Conservation (phyloP, 2,329 filamentous ascomycete genomes). For the Pyrenophora tritici-repentis region DNA sequence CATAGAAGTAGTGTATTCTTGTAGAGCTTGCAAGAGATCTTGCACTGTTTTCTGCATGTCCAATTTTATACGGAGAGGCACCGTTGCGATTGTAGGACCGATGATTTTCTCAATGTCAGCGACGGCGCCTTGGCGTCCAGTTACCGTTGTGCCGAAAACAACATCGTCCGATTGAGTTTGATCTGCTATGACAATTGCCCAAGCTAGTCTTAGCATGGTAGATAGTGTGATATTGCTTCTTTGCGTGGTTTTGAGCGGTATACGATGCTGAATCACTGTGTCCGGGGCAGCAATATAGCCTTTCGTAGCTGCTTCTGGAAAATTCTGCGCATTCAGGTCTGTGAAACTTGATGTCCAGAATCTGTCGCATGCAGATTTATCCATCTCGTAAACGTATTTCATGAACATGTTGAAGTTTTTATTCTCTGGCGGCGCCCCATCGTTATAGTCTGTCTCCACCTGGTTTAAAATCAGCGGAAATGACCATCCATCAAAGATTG, state of each 20-base stretch:
- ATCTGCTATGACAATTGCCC: slow-evolving; percentile 29
- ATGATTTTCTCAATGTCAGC: slow-evolving; percentile 46
- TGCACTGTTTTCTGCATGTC: slow-evolving; percentile 13
- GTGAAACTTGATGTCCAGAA: too few species aligned
- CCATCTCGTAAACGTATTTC: too few species aligned
- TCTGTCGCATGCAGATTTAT: too few species aligned
- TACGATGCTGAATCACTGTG: too few species aligned
- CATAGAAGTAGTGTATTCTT: slow-evolving; percentile 20
- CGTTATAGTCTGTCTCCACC: too few species aligned
- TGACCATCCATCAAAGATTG: slow-evolving; percentile 29
- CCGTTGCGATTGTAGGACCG: slow-evolving; percentile 50
- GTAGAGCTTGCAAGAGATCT: slow-evolving; percentile 15
- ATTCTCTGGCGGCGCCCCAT: too few species aligned
- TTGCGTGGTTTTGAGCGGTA: too few species aligned
- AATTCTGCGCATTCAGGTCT: too few species aligned
- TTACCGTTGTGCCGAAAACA: slow-evolving; percentile 49
- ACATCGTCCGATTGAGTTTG: slow-evolving; percentile 37
- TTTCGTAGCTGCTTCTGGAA: too few species aligned
- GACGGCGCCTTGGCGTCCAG: slow-evolving; percentile 44
- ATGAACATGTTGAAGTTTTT: too few species aligned
- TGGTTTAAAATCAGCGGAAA: too few species aligned
- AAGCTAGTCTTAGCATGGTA: slow-evolving; percentile 28
- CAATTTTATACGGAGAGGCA: slow-evolving; percentile 37
- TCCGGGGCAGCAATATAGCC: too few species aligned
- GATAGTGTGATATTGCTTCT: background rate